These are phyloP conservation scores for Friedmanniomyces simplex DNA, from an alignment of 495 filamentous ascomycete genomes.

Conservation along the genomic window DNA sequence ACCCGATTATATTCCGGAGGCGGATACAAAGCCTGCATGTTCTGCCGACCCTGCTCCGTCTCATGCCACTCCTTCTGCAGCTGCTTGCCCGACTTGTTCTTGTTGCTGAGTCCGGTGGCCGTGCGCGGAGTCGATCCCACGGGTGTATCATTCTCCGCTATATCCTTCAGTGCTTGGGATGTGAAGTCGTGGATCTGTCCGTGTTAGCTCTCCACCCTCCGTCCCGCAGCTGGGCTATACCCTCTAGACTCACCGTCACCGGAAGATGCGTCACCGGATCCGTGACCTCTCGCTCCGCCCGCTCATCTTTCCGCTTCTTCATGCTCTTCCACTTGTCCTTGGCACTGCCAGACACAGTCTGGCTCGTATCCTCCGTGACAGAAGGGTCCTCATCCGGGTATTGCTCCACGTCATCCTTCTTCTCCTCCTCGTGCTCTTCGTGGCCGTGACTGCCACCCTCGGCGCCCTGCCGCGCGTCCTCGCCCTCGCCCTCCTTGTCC, in stretches of 20 bases:
- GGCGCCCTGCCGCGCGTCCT: constrained; percentile 20
- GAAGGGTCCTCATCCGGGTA: constrained; percentile 32
- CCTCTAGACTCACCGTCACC: constrained; percentile 30
- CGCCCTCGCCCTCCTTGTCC: constrained; percentile 14
- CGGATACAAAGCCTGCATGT: constrained; percentile 50
- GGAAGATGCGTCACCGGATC: constrained; percentile 63
- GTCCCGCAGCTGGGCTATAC: too few species aligned
- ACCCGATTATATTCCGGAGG: constrained; percentile 46
- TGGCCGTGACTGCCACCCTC: constrained; percentile 7
- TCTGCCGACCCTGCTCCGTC: constrained; percentile 37
- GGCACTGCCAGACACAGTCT: constrained; percentile 41
- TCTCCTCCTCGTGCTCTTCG: constrained; percentile 3
- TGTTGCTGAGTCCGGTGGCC: constrained; percentile 38
- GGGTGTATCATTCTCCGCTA: constrained; percentile 44
- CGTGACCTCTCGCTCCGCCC: constrained; percentile 52
- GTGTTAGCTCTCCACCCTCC: too few species aligned
- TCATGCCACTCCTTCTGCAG: constrained; percentile 40
- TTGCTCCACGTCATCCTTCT: constrained; percentile 19
- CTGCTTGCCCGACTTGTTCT: constrained; percentile 37
- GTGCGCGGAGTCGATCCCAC: constrained; percentile 33
- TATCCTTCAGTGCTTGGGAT: constrained; percentile 43
- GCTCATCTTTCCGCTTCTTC: constrained; percentile 38
- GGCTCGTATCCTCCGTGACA: constrained; percentile 39
- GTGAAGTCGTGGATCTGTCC: constrained; percentile 51
- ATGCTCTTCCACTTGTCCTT: constrained; percentile 49